Percentiles rank a stretch among this genome's conserved stretches.
Conservation (phyloP, 2,329 filamentous ascomycete species). For the Tympanopsis confertula region DNA sequence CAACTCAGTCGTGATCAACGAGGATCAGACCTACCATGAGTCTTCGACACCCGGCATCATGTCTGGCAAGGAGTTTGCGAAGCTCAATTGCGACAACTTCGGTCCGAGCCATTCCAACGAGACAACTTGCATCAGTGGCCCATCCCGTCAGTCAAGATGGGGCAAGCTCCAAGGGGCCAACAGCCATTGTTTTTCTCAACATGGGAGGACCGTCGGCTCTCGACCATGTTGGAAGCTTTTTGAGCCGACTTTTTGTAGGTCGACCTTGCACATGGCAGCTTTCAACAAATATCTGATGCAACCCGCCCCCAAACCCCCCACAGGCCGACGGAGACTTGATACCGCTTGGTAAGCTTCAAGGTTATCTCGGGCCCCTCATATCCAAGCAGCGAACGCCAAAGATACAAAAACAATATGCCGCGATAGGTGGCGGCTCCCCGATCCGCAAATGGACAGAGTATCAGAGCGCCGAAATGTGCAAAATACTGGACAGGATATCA, state of each 20-base stretch:
- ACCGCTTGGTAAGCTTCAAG: slow-evolving; percentile 82
- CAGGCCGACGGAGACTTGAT: slow-evolving; percentile 89
- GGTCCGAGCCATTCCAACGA: no score
- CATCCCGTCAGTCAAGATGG: slow-evolving; percentile 1
- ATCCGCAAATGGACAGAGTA: slow-evolving; percentile 97
- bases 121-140: no score
- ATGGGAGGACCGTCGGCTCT: slow-evolving; percentile 92
- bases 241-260: slow-evolving; percentile 82
- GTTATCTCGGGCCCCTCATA: slow-evolving; percentile 81
- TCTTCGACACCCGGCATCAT: no score
- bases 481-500: slow-evolving; percentile 79
- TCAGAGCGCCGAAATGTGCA: slow-evolving; percentile 92
- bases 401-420: slow-evolving; percentile 89
- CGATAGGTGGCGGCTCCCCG: slow-evolving; percentile 92
- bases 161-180: slow-evolving; percentile 60
- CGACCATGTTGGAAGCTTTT: slow-evolving; percentile 76
- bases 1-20: no score
- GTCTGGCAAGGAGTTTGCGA: no score
- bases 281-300: slow-evolving; percentile 1
- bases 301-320: slow-evolving; percentile 7
- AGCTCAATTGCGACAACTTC: slow-evolving; percentile 20
- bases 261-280: slow-evolving; percentile 2
- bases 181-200: slow-evolving; percentile 97
- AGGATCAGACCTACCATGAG: no score
- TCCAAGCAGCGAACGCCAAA: slow-evolving; percentile 82